Evolutionary conservation across 2,329 filamentous ascomycete species (phyloP), one percentile per base, ranked within the genome.

Genomic region (Paracorniculantispora psalliotae): DNA sequence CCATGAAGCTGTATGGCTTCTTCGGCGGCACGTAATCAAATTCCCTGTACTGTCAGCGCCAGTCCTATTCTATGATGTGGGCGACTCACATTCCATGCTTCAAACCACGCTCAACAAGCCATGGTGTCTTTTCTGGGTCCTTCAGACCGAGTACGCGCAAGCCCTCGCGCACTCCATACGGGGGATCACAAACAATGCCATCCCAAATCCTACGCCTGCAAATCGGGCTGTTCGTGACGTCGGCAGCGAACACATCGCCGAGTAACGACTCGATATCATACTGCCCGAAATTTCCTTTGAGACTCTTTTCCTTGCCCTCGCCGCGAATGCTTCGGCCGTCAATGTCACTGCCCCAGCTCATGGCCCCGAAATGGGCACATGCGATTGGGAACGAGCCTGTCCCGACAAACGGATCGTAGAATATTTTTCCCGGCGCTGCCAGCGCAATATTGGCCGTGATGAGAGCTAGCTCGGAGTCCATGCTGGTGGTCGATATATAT

Each of bases 401-500:
- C 4, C 94, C 94, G 61, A 94, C 92, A 69, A 99, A 99, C 0
- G 94, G 94, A 66, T 99, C 94, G 68, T 93, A 97, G 67, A 96
- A 90, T 2, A 97, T 71, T 69, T 90, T 96, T 0, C 91, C 93
- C 0, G 92, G 89, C 0, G 78, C 87, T 0, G 92, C 92, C 15
- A 90, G 83, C 0, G 91, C 90, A 65, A 99, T 86, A 68, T 97
- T 99, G 1, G 93, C 94, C 0, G 92, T 97, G 23, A 99, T 78
- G 1, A 99, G 81, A 13, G 92, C 90, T 46, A 99, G 80, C 72
- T 97, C 94, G 0, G 93, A 90, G 70, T 99, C 94, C 94, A 99
- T 97, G 48, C 90, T 94, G 0, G 94, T 99, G 0, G 93, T 97
- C 65, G 89, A 91, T 67, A 99, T 97, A 70, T 99, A 99, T 41